Evolutionary conservation across 768 basidiomycete species (phyloP), one percentile per base, ranked within the genome.

Genomic region (Pleurotus eryngii): DNA sequence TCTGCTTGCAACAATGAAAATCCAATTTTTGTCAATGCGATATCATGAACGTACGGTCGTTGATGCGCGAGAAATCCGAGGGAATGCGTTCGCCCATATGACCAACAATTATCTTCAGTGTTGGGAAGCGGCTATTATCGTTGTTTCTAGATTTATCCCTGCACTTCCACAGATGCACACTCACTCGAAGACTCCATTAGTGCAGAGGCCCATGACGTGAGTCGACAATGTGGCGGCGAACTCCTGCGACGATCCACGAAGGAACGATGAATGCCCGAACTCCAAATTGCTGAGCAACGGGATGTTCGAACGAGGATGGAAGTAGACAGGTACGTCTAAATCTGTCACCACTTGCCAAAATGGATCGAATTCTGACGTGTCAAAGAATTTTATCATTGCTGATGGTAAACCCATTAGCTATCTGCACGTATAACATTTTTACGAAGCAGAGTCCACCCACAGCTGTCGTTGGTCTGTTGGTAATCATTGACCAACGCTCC

Each of bases 401-500:
- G 43, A 14, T 12, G 20, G 2, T 18, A 35, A 12, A 35, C n/a
- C 4, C 14, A 9, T 17, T 30, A 17, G 35, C 37, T 26, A 11
- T 17, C 12, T 30, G 4, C 2, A 15, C 20, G 22, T 66, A 59
- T 20, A 74, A 74, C 59, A 20, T 74, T 71, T 54, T 77, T 70
- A 2, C 71, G 54, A 7, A 30, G 30, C 7, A 30, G 3, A 30
- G 8, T 30, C 30, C 6, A 30, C 30, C 9, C 30, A 35, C 30
- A 35, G 30, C 9, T 35, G 9, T 35, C 30, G 8, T 76, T 76
- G 2, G 75, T 72, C 57, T 77, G 73, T 47, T 78, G 77, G 62
- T 73, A 78, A 57, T 78, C 76, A 50, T 78, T 78, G 15, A 77
- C 22, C 56, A 78, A 55, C 9, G 71, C 76, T 7, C 77, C 76